phyloP scores from a whole-genome alignment of 2,329 filamentous ascomycete species.

The Madurella mycetomatis region DNA sequence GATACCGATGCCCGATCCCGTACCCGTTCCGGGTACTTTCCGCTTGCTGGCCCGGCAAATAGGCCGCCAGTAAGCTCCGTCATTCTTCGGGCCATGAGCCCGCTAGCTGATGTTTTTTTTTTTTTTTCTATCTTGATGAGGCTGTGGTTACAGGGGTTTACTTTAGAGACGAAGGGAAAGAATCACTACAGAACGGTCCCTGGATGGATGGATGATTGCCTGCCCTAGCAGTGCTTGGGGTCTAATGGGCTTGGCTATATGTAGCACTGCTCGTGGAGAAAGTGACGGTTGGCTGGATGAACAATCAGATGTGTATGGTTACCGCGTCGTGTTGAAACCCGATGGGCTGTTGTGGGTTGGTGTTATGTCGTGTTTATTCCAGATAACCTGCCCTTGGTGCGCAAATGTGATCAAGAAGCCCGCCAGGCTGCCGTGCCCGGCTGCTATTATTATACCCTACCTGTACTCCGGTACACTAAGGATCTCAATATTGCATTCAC shows the following conservation, averaged over 20 bases:
- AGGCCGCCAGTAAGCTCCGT: not conserved
- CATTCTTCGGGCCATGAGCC: not conserved
- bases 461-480: too few relatives aligned
- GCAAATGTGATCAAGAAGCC: too few relatives aligned
- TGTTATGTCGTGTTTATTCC: too few relatives aligned
- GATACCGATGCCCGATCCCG: not conserved
- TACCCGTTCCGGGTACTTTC: not conserved
- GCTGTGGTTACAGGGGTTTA: not conserved
- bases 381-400: too few relatives aligned
- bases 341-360: too few relatives aligned
- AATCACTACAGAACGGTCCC: too few relatives aligned
- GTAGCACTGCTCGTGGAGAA: not conserved
- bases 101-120: not conserved
- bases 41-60: not conserved
- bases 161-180: too few relatives aligned
- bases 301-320: not conserved
- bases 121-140: not conserved
- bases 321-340: too few relatives aligned
- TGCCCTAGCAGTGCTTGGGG: not conserved
- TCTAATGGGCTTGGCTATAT: not conserved
- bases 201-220: not conserved
- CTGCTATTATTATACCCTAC: too few relatives aligned
- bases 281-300: not conserved
- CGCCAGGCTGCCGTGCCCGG: too few relatives aligned
- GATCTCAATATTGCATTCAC: too few relatives aligned